Evolutionary conservation across 495 filamentous ascomycete species (phyloP).

Genomic region (Hyaloscypha hepaticicola): DNA sequence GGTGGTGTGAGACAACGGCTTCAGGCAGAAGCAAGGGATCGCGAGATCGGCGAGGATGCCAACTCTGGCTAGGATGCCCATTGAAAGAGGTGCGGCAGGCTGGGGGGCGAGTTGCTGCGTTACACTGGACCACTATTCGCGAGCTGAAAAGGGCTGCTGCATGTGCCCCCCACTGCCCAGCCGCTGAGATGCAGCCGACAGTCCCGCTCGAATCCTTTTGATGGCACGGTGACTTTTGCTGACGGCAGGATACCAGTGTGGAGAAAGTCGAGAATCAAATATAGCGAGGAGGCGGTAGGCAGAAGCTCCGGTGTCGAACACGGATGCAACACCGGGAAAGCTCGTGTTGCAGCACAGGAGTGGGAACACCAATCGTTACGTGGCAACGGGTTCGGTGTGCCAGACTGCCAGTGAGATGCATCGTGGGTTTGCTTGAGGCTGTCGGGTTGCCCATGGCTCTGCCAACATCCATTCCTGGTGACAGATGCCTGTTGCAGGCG

Average conservation of each 20-base stretch:
- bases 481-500: background rate
- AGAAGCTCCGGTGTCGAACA: background rate
- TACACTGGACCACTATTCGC: background rate
- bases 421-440: background rate
- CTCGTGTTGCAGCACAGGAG: background rate
- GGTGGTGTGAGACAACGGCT: slow-evolving; percentile 18
- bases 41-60: slow-evolving; percentile 13
- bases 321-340: background rate
- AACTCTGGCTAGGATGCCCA: background rate
- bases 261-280: background rate
- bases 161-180: background rate
- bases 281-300: background rate
- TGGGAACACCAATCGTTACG: background rate
- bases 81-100: background rate
- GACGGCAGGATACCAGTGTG: background rate
- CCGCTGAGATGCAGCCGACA: background rate
- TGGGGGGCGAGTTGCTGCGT: background rate
- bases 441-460: background rate
- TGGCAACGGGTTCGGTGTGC: background rate
- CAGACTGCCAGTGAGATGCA: too few species aligned
- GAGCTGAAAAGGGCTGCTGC: background rate
- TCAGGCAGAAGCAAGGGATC: slow-evolving; percentile 23
- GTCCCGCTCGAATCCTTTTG: background rate
- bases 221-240: background rate
- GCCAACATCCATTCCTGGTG: background rate